Evolutionary conservation across 306 rosid genomes (phyloP), one percentile per base, ranked within the genome.

Genomic region (Dalbergia oliveri): DNA sequence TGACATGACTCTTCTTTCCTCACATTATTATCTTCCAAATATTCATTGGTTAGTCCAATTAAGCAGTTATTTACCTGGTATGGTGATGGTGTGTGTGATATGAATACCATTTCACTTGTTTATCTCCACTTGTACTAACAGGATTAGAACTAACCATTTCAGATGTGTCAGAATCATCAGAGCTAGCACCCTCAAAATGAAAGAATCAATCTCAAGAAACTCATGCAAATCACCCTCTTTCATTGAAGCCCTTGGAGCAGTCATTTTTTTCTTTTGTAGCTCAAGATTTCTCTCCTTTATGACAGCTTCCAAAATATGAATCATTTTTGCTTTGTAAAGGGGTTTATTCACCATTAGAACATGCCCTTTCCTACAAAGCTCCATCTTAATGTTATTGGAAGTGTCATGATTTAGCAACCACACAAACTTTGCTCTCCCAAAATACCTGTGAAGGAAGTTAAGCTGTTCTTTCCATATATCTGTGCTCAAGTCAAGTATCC

Each of bases 391-490:
- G 41, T 86, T 89, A 66, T 88, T 96, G 61, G 98, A 83, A 4
- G 99, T 93, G 82, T 96, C 99, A 70, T 96, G 97, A 81, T 89
- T 91, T 60, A 91, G 88, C 84, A 96, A 77, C 99, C 99, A 96
- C 4, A 93, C 94, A 50, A 96, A 96, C 59, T 84, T 96, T n/a
- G 92, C 94, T 84, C 88, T 96, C 60, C 88, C 93, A 4, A 87
- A 89, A 84, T 90, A 93, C 77, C 79, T 90, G 54, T 90, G 90
- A 45, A 96, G 97, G 84, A 96, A 91, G 84, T 88, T 89, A 47
- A 96, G 90, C 62, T 96, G 99, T 75, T 96, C 98, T 77, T 91
- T 96, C 99, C 99, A 96, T 76, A 96, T 96, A 67, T 91, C 97
- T 23, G 99, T 96, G 97, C 97, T 93, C 87, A 96, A 87, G 87